These are phyloP conservation scores for Alternaria alternata DNA, from an alignment of 2,329 filamentous ascomycete genomes.

Conservation along the genomic window DNA sequence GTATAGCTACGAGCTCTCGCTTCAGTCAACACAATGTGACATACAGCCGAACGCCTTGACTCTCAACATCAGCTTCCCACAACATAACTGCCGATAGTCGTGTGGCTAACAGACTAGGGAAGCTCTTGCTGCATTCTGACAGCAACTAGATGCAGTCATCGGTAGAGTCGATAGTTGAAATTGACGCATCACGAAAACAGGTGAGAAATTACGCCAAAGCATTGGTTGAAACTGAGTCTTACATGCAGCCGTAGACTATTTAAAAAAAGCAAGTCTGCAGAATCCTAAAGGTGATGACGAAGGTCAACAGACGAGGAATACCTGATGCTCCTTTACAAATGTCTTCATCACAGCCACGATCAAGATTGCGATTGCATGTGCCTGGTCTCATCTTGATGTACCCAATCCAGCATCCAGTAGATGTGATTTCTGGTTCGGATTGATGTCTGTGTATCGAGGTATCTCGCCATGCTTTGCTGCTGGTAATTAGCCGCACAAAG, in stretches of 20 bases:
- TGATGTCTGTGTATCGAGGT: not conserved
- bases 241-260: not conserved
- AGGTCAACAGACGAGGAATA: not conserved
- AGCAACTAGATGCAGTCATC: not conserved
- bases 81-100: not conserved
- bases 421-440: not conserved
- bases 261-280: not conserved
- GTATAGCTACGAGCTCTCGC: not conserved
- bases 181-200: not conserved
- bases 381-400: not conserved
- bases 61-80: not conserved
- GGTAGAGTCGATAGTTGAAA: not conserved
- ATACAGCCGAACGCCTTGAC: not conserved
- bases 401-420: not conserved
- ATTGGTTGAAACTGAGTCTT: not conserved
- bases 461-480: not conserved
- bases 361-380: not conserved
- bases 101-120: not conserved
- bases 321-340: too few species aligned
- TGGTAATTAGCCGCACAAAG: slow-evolving; percentile 75
- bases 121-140: not conserved
- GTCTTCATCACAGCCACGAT: not conserved
- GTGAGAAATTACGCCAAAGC: not conserved
- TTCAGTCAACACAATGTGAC: not conserved
- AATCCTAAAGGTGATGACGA: not conserved